Percentiles rank a stretch among this genome's conserved stretches.
Evolutionary conservation across 495 filamentous ascomycete genomes (phyloP).

Genomic region (Cenococcum geophilum): DNA sequence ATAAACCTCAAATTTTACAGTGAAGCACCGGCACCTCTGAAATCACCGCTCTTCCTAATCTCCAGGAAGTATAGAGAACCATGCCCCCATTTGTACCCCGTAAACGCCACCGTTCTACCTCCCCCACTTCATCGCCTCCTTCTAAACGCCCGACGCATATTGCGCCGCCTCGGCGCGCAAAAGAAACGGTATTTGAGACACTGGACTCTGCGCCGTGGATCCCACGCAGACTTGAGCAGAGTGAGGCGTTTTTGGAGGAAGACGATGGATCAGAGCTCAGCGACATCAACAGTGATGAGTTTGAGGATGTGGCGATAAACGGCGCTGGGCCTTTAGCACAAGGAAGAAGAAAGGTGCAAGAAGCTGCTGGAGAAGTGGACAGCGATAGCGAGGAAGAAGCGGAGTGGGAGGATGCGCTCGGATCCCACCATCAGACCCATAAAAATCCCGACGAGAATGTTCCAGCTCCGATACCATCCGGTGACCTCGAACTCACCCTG

Average conservation of each 20-base stretch:
- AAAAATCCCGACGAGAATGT: slow-evolving; percentile 24
- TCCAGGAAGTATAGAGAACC: no score
- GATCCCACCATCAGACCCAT: slow-evolving; percentile 31
- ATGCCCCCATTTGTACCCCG: slow-evolving; percentile 36
- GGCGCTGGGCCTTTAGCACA: slow-evolving; percentile 2
- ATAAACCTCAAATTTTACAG: no score
- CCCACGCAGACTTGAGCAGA: slow-evolving; percentile 47
- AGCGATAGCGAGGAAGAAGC: slow-evolving; percentile 64
- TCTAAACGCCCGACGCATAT: slow-evolving; percentile 18
- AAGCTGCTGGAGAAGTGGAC: not conserved
- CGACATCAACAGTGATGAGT: slow-evolving; percentile 52
- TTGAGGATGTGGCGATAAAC: slow-evolving; percentile 52
- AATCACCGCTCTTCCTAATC: no score
- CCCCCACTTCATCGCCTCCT: slow-evolving; percentile 24
- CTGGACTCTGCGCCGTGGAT: slow-evolving; percentile 51
- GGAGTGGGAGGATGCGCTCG: slow-evolving; percentile 79
- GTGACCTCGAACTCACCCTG: slow-evolving; percentile 73
- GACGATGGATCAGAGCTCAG: slow-evolving; percentile 60
- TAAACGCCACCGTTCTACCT: slow-evolving; percentile 33
- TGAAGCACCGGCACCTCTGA: no score
- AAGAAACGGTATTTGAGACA: slow-evolving; percentile 52
- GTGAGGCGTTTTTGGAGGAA: slow-evolving; percentile 44
- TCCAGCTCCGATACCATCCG: slow-evolving; percentile 29
- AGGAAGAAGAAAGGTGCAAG: slow-evolving; percentile 6
- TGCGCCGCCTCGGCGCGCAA: slow-evolving; percentile 3